A percentile compares a stretch with the other conserved stretches of the same genome.
These are phyloP conservation scores for Trichoderma arundinaceum DNA, from an alignment of 2,329 filamentous ascomycete genomes.

Conservation along the genomic window DNA sequence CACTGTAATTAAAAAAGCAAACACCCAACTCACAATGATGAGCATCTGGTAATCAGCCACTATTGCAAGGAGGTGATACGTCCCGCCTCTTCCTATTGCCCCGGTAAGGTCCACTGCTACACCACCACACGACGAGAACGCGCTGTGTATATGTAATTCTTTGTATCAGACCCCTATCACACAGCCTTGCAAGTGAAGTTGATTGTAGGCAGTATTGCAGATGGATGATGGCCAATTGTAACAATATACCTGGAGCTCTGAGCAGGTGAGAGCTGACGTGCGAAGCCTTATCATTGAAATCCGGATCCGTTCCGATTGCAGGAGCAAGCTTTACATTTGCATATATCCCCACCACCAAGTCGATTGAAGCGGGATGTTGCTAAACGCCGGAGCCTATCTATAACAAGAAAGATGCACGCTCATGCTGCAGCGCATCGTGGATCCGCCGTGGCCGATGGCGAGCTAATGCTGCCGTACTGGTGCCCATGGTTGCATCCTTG, in stretches of 20 bases:
- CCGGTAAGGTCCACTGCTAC: neutral
- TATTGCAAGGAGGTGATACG: conserved; percentile 10
- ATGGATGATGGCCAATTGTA: neutral
- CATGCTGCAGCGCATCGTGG: neutral
- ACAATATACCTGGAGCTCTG: neutral
- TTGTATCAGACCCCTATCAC: neutral
- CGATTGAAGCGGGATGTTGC: conserved; percentile 3
- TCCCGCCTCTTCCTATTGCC: neutral
- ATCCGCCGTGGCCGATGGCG: neutral
- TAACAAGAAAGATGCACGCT: neutral
- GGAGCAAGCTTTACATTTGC: conserved; percentile 8
- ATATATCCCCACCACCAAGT: conserved; percentile 6
- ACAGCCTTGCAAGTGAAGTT: neutral
- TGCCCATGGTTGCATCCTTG: neutral
- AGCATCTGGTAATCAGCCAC: conserved; percentile 14
- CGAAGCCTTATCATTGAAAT: neutral
- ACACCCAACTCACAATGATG: conserved; percentile 18
- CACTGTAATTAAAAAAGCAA: conserved; percentile 24
- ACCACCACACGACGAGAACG: neutral
- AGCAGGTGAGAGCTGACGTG: neutral
- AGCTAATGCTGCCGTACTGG: neutral
- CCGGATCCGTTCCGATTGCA: neutral
- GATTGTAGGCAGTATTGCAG: neutral
- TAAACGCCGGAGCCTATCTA: neutral
- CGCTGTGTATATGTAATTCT: neutral